phyloP scores from a whole-genome alignment of 129 eudicot species.

The Artemisia annua region DNA sequence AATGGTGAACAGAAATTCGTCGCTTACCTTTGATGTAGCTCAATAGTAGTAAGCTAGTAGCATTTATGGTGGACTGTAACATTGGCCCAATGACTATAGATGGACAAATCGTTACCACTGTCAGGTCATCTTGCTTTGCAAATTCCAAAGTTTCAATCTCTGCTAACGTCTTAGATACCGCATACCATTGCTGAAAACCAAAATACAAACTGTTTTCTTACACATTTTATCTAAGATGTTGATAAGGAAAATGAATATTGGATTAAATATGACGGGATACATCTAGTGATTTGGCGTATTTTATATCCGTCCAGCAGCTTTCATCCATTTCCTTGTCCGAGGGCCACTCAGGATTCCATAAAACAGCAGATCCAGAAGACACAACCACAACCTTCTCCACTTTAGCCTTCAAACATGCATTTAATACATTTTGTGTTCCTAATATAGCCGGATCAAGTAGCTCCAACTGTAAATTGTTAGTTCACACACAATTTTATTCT shows the following conservation, averaged over 20 bases:
- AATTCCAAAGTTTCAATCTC: slow-evolving; percentile 39
- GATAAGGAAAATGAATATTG: neutral
- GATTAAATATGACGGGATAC: slow-evolving; percentile 3
- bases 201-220: neutral
- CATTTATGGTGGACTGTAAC: slow-evolving; percentile 44
- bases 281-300: slow-evolving; percentile 30
- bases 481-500: neutral
- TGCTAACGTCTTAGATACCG: slow-evolving; percentile 41
- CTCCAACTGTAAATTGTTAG: slow-evolving; percentile 27
- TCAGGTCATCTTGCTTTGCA: slow-evolving; percentile 27
- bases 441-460: slow-evolving; percentile 40
- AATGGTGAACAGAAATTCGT: neutral
- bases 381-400: slow-evolving; percentile 44
- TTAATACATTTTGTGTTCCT: slow-evolving; percentile 48
- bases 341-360: slow-evolving; percentile 40
- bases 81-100: slow-evolving; percentile 43
- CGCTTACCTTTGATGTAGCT: slow-evolving; percentile 39
- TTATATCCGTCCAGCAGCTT: slow-evolving; percentile 40
- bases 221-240: neutral
- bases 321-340: slow-evolving; percentile 41
- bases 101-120: slow-evolving; percentile 47
- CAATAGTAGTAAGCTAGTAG: slow-evolving; percentile 39
- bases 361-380: slow-evolving; percentile 38
- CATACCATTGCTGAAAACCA: slow-evolving; percentile 42
- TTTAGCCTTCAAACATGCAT: slow-evolving; percentile 40